Base-by-base conservation (phyloP, 2,329 filamentous ascomycete species). In the Sordariomycetes sp. region DNA sequence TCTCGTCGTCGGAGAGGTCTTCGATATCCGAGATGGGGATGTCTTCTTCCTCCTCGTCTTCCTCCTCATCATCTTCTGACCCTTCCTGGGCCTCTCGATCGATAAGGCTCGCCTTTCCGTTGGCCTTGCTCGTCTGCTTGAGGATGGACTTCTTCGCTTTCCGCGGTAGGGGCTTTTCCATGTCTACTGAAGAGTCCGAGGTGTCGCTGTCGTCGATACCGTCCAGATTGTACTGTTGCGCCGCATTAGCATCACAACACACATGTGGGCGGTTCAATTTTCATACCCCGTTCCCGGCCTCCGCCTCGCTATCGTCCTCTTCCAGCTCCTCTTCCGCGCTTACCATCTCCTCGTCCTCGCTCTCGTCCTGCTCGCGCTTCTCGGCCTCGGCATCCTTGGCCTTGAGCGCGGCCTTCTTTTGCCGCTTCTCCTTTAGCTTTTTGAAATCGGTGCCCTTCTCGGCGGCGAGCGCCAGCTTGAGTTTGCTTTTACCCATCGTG, bases 21-120 rank as follows among this genome's bases (percentile, higher is more conserved):
- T 85, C 82, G 33, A 92, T 79, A 48, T 95, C 88, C 21, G 86
- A 94, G 43, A 94, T 75, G 4, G 88, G 82, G 29, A 95, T 87
- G 44, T 93, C 87, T 45, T 92, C 86, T 29, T 90, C 84, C 5
- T 87, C 82, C 16, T 83, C 81, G 1, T 81, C 77, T 2, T 79
- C 79, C 0, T 80, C 75, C 0, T 76, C 74, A 0, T 77, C 74
- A 0, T 70, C 69, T 0, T 70, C 67, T 1, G 68, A 63, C 0
- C 72, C 67, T 0, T 66, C 64, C 7, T 68, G 61, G 8, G 31
- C 21, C 31, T 30, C 14, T 41, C 36, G 46, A 39, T 9, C 17
- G 8, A 8, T 10, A 14, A 16, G n/a, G 14, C 11, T 16, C 21
- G 16, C 5, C 16, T 31, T 21, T 20, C 19, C 19, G 9, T 18